phyloP scores from a whole-genome alignment of 495 filamentous ascomycete species.

The Talaromyces borbonicus region DNA sequence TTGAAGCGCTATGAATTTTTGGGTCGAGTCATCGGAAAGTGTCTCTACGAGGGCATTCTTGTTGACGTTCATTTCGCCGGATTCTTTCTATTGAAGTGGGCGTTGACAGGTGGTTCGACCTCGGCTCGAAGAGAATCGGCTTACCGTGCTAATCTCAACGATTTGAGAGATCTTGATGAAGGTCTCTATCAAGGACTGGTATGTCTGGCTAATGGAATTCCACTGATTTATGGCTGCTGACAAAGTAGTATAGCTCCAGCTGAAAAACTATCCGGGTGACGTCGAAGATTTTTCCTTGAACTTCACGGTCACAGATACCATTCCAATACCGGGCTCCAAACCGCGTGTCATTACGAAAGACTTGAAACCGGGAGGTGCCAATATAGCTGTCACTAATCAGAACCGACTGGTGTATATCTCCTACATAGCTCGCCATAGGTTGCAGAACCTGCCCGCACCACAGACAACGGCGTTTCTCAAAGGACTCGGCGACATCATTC shows the following conservation, averaged over 20 bases:
- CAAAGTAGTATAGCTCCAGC: constrained; percentile 39
- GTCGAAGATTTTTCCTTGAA: constrained; percentile 72
- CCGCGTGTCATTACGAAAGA: constrained; percentile 53
- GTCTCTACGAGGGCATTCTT: constrained; percentile 93
- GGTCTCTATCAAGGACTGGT: constrained; percentile 86
- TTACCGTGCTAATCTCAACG: constrained; percentile 84
- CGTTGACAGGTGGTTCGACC: constrained; percentile 56
- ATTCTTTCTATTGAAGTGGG: constrained; percentile 96
- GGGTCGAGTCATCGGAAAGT: constrained; percentile 89
- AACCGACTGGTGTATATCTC: constrained; percentile 93
- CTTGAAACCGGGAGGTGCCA: constrained; percentile 63
- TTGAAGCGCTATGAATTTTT: constrained; percentile 82
- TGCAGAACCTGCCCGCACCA: constrained; percentile 61
- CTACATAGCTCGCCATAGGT: constrained; percentile 75
- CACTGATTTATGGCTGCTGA: constrained; percentile 4
- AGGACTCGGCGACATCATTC: constrained; percentile 79
- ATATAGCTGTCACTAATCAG: constrained; percentile 76
- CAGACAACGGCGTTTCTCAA: constrained; percentile 84
- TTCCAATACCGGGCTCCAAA: constrained; percentile 42
- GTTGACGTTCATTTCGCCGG: constrained; percentile 89
- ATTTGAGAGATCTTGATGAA: constrained; percentile 85
- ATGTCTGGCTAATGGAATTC: constrained; percentile 18
- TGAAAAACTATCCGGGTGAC: constrained; percentile 83
- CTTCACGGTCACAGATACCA: constrained; percentile 80
- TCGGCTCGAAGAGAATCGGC: constrained; percentile 54